These are phyloP conservation scores for Metschnikowia amazonensis DNA, from an alignment of 805 yeast genomes.

Conservation along the genomic window DNA sequence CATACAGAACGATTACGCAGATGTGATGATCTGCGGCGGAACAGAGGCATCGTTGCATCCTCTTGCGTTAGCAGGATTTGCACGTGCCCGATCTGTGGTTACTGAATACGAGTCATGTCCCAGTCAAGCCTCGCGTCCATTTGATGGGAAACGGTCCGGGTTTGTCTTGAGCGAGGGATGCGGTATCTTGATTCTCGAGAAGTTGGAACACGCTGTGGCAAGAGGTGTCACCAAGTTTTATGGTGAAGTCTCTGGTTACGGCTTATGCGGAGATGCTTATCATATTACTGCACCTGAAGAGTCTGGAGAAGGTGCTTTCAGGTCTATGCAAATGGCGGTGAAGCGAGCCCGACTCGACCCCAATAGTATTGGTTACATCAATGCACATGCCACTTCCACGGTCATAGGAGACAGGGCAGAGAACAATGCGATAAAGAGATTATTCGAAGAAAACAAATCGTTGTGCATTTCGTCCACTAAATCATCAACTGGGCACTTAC, in stretches of 20 bases:
- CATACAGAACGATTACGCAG: constrained; percentile 73
- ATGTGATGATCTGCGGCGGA: constrained; percentile 92
- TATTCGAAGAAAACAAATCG: constrained; percentile 40
- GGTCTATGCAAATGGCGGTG: constrained; percentile 80
- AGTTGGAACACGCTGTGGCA: constrained; percentile 64
- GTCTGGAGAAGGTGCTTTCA: constrained; percentile 77
- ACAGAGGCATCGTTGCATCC: constrained; percentile 87
- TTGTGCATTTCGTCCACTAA: constrained; percentile 75
- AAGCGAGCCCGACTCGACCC: constrained; percentile 46
- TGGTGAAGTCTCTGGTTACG: constrained; percentile 85
- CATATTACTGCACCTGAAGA: constrained; percentile 91
- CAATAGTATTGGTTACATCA: constrained; percentile 63
- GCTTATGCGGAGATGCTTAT: constrained; percentile 84
- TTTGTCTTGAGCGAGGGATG: constrained; percentile 94
- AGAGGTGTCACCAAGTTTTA: constrained; percentile 59
- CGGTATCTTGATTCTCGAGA: constrained; percentile 76
- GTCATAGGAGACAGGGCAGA: constrained; percentile 87
- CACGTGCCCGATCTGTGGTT: constrained; percentile 79
- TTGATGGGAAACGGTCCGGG: constrained; percentile 74
- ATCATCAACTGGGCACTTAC: constrained; percentile 87
- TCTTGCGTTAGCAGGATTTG: constrained; percentile 82
- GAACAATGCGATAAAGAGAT: constrained; percentile 60
- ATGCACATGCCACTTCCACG: constrained; percentile 98
- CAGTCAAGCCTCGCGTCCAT: constrained; percentile 73
- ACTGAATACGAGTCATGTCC: constrained; percentile 63